A percentile compares a stretch with the other conserved stretches of the same genome.
phyloP scores from a whole-genome alignment of 2,329 filamentous ascomycete species.

The Ascochyta pisi region DNA sequence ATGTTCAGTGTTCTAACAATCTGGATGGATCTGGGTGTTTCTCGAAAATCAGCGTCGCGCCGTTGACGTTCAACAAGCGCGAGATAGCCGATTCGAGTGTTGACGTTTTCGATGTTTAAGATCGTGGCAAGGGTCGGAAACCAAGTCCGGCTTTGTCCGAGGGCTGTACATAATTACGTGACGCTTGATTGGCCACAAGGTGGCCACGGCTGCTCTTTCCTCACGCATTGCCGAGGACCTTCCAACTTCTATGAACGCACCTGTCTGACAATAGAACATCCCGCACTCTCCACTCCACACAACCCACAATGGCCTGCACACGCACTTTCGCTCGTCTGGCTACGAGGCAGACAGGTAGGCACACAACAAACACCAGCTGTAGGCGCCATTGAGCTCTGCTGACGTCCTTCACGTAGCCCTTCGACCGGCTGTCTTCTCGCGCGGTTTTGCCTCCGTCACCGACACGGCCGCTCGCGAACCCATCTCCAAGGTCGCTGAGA shows the following conservation, averaged over 20 bases:
- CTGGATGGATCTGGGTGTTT: background rate
- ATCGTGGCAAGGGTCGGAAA: constrained; percentile 19
- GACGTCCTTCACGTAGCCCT: constrained; percentile 39
- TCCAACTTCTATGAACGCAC: constrained; percentile 35
- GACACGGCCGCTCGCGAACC: constrained; percentile 44
- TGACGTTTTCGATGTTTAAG: constrained; percentile 22
- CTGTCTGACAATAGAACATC: constrained; percentile 31
- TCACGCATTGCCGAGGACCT: background rate
- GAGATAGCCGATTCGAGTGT: constrained; percentile 19
- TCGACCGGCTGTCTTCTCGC: constrained; percentile 46
- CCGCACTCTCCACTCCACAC: constrained; percentile 37
- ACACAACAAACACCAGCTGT: background rate
- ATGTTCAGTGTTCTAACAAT: too few relatives aligned
- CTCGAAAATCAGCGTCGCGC: background rate
- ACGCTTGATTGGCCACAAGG: background rate
- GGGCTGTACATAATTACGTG: background rate
- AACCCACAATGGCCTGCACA: constrained; percentile 46
- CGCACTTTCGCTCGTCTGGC: constrained; percentile 49
- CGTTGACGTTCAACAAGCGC: background rate
- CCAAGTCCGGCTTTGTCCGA: constrained; percentile 13
- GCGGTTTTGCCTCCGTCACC: constrained; percentile 49
- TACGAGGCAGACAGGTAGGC: constrained; percentile 46
- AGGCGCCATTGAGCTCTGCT: constrained; percentile 34
- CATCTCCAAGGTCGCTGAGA: constrained; percentile 41
- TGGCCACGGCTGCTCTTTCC: background rate